Conservation (phyloP, 495 filamentous ascomycete species). For the Aspergillus olivimuriae region DNA sequence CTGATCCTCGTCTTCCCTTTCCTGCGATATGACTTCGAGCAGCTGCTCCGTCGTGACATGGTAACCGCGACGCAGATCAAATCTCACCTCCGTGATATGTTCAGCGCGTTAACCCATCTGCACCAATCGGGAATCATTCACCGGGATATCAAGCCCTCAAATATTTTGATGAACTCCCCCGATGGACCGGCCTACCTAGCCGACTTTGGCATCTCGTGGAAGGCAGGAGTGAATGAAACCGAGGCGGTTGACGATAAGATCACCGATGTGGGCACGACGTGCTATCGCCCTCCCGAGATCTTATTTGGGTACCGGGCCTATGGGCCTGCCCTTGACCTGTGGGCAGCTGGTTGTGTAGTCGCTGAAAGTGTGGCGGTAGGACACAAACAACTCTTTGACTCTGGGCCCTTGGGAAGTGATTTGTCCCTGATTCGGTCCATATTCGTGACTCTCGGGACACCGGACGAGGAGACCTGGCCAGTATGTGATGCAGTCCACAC, state of each 20-base stretch:
- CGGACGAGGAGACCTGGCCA: constrained; percentile 71
- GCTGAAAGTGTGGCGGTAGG: constrained; percentile 51
- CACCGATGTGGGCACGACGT: constrained; percentile 87
- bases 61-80: constrained; percentile 40
- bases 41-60: constrained; percentile 46
- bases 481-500: constrained; percentile 26
- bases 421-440: constrained; percentile 84
- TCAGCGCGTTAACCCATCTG: constrained; percentile 63
- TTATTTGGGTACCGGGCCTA: constrained; percentile 81
- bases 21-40: constrained; percentile 62
- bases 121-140: constrained; percentile 77
- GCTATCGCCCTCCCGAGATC: constrained; percentile 84
- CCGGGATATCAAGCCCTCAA: constrained; percentile 89
- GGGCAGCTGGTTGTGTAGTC: constrained; percentile 80
- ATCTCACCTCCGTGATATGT: constrained; percentile 56
- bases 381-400: constrained; percentile 66
- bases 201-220: constrained; percentile 92
- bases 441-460: constrained; percentile 83
- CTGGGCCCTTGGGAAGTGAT: constrained; percentile 84
- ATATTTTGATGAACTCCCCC: constrained; percentile 65
- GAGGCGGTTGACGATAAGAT: constrained; percentile 69
- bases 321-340: constrained; percentile 68
- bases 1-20: constrained; percentile 82
- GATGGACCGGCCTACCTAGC: constrained; percentile 69
- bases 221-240: constrained; percentile 48